Conservation (phyloP, 1,139 yeast genomes). For the Taphrina confusa region DNA sequence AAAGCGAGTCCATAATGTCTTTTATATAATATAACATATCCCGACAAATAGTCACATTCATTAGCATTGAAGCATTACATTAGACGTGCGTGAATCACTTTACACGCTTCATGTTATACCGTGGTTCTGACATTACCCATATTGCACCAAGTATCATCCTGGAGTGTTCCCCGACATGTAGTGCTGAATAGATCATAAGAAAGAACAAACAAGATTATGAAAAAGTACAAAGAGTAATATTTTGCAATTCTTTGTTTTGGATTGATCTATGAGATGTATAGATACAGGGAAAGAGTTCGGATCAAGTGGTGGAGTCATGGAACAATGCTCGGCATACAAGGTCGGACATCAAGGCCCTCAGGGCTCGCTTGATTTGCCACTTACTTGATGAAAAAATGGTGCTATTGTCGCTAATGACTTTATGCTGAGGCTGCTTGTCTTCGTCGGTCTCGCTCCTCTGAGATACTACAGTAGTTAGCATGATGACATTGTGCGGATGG, state of each 20-base stretch:
- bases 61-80: no score
- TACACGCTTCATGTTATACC: no score
- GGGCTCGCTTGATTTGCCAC: constrained; percentile 32
- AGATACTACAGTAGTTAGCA: constrained; percentile 41
- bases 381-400: constrained; percentile 14
- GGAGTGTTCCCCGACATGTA: no score
- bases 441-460: constrained; percentile 99
- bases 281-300: neutral
- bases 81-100: no score
- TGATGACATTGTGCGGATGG: neutral
- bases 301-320: neutral
- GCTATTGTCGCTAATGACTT: constrained; percentile 7
- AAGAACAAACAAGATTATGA: no score
- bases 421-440: constrained; percentile 33
- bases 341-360: constrained; percentile 29
- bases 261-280: neutral
- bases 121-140: no score
- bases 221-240: no score
- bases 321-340: constrained; percentile 14
- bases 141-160: no score
- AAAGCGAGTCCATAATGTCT: no score
- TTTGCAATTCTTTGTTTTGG: neutral
- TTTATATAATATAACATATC: no score
- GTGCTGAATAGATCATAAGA: no score
- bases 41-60: no score